Percentiles rank a stretch among this genome's conserved stretches.
Evolutionary conservation across 2,329 filamentous ascomycete genomes (phyloP).

Genomic region (Pseudomassariella vexata): DNA sequence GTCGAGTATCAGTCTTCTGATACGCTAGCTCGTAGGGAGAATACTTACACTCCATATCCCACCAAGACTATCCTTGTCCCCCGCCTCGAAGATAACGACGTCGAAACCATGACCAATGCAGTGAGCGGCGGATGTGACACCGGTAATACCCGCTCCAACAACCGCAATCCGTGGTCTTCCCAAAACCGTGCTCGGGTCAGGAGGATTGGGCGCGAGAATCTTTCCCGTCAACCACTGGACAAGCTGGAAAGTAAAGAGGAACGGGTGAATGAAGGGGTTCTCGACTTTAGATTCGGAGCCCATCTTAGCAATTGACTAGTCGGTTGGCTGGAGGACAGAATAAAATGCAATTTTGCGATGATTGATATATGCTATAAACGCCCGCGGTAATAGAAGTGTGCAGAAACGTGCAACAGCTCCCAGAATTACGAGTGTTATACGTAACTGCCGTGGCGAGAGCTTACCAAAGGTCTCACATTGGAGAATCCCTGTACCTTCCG

Average conservation of each 20-base stretch:
- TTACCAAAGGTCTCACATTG: too few relatives aligned
- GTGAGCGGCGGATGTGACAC: constrained; percentile 74
- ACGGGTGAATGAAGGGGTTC: constrained; percentile 42
- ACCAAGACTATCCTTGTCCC: constrained; percentile 58
- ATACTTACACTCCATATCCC: constrained; percentile 71
- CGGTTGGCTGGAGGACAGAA: too few relatives aligned
- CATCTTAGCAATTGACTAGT: constrained; percentile 12
- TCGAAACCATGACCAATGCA: constrained; percentile 84
- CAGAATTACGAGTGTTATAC: too few relatives aligned
- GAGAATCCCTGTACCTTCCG: too few relatives aligned
- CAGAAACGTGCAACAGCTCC: too few relatives aligned
- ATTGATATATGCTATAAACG: too few relatives aligned
- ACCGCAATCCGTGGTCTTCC: constrained; percentile 61
- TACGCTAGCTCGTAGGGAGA: not conserved
- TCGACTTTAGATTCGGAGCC: constrained; percentile 16
- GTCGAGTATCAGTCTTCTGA: not conserved
- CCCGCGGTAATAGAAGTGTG: too few relatives aligned
- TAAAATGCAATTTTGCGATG: too few relatives aligned
- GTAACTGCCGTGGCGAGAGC: too few relatives aligned
- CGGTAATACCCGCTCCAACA: constrained; percentile 66
- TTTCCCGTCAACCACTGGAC: constrained; percentile 59
- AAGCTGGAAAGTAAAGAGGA: constrained; percentile 59
- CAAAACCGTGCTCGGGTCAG: constrained; percentile 50
- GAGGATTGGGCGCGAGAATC: constrained; percentile 65
- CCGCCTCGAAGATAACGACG: constrained; percentile 71